Evolutionary conservation across 805 yeast species (phyloP), one percentile per base, ranked within the genome.

Genomic region (Suhomyces kilbournensis): DNA sequence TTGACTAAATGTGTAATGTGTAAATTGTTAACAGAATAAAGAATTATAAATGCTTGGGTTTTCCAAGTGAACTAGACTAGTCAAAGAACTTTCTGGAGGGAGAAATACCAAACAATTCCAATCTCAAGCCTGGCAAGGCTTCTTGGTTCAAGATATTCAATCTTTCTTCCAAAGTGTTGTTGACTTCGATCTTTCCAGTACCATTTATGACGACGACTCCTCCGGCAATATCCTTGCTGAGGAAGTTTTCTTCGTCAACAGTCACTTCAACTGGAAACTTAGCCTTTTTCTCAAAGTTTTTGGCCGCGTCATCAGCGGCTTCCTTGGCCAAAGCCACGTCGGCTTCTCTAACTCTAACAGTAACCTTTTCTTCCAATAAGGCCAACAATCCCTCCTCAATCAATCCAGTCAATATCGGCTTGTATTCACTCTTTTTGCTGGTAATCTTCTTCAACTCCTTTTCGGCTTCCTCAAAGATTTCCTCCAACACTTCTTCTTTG

Each of bases 151-250:
- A 79, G 56, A 94, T 74, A 63, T 85, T 81, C 65, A 94, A 83
- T 75, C 99, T 89, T 78, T 92, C 97, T 65, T 91, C 97, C 64
- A 94, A 80, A 46, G 99, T 92, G 77, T 94, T 94, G 74, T 89
- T 80, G 52, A 94, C 90, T 62, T 87, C 92, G 60, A 94, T 91
- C 74, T 88, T 90, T 50, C 96, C 96, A 43, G 81, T 69, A 35
- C 81, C 80, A 66, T 88, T 88, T 51, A 80, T 69, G 46, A 90
- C 78, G 46, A 90, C 71, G 39, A 85, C 90, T 67, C 99, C 99
- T 58, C 99, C 99, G 38, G 93, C 84, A 56, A 76, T 65, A 47
- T 83, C 85, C 44, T 83, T 78, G 58, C 79, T 79, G 66, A 94
- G 79, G 68, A 71, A 83, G 43, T 77, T 62, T 12, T 73, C 61